These are phyloP conservation scores for Picea abies DNA, from an alignment of 83 land plant genomes.

Conservation along the genomic window DNA sequence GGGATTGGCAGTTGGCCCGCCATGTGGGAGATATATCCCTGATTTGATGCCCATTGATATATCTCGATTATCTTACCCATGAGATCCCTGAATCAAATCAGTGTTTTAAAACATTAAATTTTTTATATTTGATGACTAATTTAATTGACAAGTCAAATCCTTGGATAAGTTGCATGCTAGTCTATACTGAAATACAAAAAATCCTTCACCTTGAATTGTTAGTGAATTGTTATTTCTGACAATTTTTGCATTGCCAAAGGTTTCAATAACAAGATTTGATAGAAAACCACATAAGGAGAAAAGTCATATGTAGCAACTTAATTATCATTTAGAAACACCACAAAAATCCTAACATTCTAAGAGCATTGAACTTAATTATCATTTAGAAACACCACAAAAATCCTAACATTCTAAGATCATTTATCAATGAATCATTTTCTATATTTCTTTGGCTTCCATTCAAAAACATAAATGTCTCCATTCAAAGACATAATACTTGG, in stretches of 20 bases:
- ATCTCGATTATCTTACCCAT: too few species aligned
- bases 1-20: too few species aligned
- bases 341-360: too few species aligned
- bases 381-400: too few species aligned
- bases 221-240: conserved; percentile 47
- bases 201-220: conserved; percentile 81
- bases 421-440: background rate
- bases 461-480: too few species aligned
- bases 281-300: conserved; percentile 16
- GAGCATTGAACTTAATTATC: too few species aligned
- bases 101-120: too few species aligned
- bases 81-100: too few species aligned
- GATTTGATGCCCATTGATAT: too few species aligned
- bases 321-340: too few species aligned
- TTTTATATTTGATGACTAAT: too few species aligned
- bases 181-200: background rate
- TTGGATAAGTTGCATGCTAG: background rate
- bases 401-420: background rate
- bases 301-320: background rate
- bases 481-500: background rate
- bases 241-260: conserved; percentile 93
- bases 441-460: background rate
- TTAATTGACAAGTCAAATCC: background rate
- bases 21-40: too few species aligned
- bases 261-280: conserved; percentile 94